Evolutionary conservation across 2,329 filamentous ascomycete species (phyloP).

Genomic region (Diplodia intermedia): DNA sequence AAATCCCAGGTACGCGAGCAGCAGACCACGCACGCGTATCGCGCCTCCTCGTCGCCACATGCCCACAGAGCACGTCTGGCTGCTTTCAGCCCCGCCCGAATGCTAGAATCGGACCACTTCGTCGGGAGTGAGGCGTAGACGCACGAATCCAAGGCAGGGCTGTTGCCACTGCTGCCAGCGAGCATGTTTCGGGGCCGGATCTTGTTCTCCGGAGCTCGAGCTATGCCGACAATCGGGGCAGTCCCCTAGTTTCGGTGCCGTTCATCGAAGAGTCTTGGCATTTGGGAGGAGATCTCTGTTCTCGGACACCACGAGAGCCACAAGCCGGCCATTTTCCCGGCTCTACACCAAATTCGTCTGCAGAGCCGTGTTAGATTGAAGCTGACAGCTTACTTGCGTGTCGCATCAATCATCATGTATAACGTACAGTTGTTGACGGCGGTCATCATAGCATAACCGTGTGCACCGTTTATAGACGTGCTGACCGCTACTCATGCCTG

Average conservation of each 20-base stretch:
- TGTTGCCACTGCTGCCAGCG: not conserved
- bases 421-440: not conserved
- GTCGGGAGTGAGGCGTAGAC: conserved; percentile 24
- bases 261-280: not conserved
- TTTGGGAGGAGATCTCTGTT: not conserved
- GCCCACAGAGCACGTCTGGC: not conserved
- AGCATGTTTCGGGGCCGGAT: not conserved
- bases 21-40: conserved; percentile 4
- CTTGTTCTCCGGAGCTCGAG: conserved; percentile 6
- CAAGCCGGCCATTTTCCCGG: not conserved
- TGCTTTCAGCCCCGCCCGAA: conserved; percentile 8
- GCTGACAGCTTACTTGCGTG: conserved; percentile 18
- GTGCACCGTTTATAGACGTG: conserved; percentile 14
- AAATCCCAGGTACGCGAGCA: conserved; percentile 18
- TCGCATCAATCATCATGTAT: not conserved
- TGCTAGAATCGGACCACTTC: conserved; percentile 9
- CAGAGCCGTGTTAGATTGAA: not conserved
- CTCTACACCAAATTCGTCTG: not conserved
- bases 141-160: not conserved
- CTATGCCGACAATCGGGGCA: not conserved
- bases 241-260: not conserved
- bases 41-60: conserved; percentile 15
- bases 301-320: not conserved
- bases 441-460: not conserved
- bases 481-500: conserved; percentile 21